Conservation (phyloP, 2,329 filamentous ascomycete genomes). For the Elsinoe arachidis region DNA sequence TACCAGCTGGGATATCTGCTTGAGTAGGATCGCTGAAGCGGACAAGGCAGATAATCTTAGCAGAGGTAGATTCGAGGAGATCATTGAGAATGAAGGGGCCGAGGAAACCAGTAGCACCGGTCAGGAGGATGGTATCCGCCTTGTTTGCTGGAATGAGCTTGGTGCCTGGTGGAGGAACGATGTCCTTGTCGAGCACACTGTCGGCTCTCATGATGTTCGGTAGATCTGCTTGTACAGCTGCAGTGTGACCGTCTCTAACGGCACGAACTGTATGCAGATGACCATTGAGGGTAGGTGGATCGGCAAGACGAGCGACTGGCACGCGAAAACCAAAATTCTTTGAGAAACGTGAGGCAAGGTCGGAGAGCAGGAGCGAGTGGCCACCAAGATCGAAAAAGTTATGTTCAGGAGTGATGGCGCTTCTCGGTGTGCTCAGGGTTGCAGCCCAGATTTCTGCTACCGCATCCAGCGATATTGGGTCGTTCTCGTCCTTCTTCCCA, state of each 20-base stretch:
- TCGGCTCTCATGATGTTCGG: slow-evolving; percentile 61
- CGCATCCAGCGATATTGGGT: slow-evolving; percentile 56
- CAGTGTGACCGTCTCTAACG: slow-evolving; percentile 63
- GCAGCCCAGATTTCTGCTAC: slow-evolving; percentile 66
- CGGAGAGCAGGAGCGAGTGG: slow-evolving; percentile 68
- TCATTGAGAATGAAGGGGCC: slow-evolving; percentile 66
- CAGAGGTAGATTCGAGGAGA: slow-evolving; percentile 58
- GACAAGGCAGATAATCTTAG: slow-evolving; percentile 63
- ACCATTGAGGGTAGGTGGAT: slow-evolving; percentile 61
- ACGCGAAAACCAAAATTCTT: slow-evolving; percentile 65
- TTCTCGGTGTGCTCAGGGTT: slow-evolving; percentile 56
- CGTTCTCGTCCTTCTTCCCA: slow-evolving; percentile 45
- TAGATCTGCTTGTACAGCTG: slow-evolving; percentile 65
- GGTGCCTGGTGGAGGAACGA: slow-evolving; percentile 44
- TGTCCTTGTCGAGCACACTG: slow-evolving; percentile 59
- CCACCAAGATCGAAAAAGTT: slow-evolving; percentile 77
- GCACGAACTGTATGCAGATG: slow-evolving; percentile 63
- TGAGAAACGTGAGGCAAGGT: slow-evolving; percentile 62
- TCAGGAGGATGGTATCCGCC: slow-evolving; percentile 61
- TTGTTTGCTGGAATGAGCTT: slow-evolving; percentile 53
- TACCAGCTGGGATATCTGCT: slow-evolving; percentile 56
- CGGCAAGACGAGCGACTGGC: slow-evolving; percentile 61
- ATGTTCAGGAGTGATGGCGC: slow-evolving; percentile 57
- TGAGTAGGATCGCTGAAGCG: slow-evolving; percentile 60
- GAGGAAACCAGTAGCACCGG: slow-evolving; percentile 67